Evolutionary conservation across 2,329 filamentous ascomycete species (phyloP).

Genomic region (Lasiodiplodia sp.): DNA sequence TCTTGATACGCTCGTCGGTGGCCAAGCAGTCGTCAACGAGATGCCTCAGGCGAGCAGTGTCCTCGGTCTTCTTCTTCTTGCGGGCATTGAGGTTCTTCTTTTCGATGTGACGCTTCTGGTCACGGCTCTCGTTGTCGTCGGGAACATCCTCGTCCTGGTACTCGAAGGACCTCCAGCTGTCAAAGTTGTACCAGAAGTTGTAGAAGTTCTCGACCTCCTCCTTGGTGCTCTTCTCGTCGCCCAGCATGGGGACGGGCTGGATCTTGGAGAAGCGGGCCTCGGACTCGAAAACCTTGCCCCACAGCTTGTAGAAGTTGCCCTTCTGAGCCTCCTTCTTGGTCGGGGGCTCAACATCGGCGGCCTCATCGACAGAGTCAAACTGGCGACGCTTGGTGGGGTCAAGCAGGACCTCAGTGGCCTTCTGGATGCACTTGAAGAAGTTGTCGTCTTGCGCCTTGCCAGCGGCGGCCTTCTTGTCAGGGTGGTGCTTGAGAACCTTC

Average conservation of each 20-base stretch:
- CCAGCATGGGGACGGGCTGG: slow-evolving; percentile 87
- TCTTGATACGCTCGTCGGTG: slow-evolving; percentile 94
- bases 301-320: slow-evolving; percentile 94
- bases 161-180: slow-evolving; percentile 97
- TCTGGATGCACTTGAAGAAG: slow-evolving; percentile 99
- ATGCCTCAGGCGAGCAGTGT: slow-evolving; percentile 87
- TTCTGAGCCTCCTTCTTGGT: slow-evolving; percentile 88
- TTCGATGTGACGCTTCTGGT: slow-evolving; percentile 98
- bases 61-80: slow-evolving; percentile 99
- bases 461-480: slow-evolving; percentile 95
- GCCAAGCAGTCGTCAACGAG: slow-evolving; percentile 86
- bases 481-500: slow-evolving; percentile 99
- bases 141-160: slow-evolving; percentile 99
- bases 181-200: slow-evolving; percentile 99
- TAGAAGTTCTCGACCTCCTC: slow-evolving; percentile 95
- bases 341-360: slow-evolving; percentile 89
- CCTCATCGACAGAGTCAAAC: slow-evolving; percentile 96
- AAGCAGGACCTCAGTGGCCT: slow-evolving; percentile 90
- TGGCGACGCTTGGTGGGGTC: slow-evolving; percentile 93
- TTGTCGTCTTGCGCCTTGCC: slow-evolving; percentile 90
- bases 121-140: slow-evolving; percentile 97
- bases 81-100: slow-evolving; percentile 97
- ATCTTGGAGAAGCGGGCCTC: slow-evolving; percentile 92
- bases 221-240: slow-evolving; percentile 81
- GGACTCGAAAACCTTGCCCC: slow-evolving; percentile 87